Percentiles rank a stretch among this genome's conserved stretches.
phyloP scores from a whole-genome alignment of 2,329 filamentous ascomycete genomes.

The Domatiomyces globalis region DNA sequence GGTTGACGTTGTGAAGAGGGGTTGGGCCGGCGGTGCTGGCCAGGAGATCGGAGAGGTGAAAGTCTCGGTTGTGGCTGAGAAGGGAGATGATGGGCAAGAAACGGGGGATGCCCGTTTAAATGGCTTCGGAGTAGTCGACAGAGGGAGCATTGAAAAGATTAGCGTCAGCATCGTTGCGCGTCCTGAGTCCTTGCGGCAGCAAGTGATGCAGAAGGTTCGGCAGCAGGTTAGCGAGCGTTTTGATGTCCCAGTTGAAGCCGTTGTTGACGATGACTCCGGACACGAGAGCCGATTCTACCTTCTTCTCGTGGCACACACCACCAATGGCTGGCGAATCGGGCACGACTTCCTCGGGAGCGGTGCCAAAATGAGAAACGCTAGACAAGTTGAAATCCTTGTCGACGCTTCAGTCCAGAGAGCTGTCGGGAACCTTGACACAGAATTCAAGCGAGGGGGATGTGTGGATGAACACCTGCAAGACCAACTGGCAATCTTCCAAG shows the following conservation, averaged over 20 bases:
- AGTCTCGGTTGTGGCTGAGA: slow-evolving; percentile 28
- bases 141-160: slow-evolving; percentile 23
- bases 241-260: neutral
- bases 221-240: slow-evolving; percentile 1
- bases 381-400: neutral
- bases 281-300: slow-evolving; percentile 37
- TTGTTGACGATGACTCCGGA: slow-evolving; percentile 22
- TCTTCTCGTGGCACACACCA: slow-evolving; percentile 40
- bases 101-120: slow-evolving; percentile 18
- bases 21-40: slow-evolving; percentile 38
- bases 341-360: slow-evolving; percentile 34
- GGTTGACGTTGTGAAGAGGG: slow-evolving; percentile 32
- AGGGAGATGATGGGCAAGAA: neutral
- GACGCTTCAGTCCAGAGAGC: slow-evolving; percentile 30
- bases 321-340: slow-evolving; percentile 35
- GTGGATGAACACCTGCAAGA: slow-evolving; percentile 44
- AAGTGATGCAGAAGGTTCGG: neutral
- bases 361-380: slow-evolving; percentile 4
- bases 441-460: slow-evolving; percentile 34
- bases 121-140: slow-evolving; percentile 21
- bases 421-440: slow-evolving; percentile 30
- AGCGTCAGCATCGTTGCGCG: slow-evolving; percentile 27
- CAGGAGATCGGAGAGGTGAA: slow-evolving; percentile 35
- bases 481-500: slow-evolving; percentile 47
- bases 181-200: neutral